A percentile compares a stretch with the other conserved stretches of the same genome.
Conservation (phyloP, 1,139 yeast species). For the Suhomyces bribrorum region DNA sequence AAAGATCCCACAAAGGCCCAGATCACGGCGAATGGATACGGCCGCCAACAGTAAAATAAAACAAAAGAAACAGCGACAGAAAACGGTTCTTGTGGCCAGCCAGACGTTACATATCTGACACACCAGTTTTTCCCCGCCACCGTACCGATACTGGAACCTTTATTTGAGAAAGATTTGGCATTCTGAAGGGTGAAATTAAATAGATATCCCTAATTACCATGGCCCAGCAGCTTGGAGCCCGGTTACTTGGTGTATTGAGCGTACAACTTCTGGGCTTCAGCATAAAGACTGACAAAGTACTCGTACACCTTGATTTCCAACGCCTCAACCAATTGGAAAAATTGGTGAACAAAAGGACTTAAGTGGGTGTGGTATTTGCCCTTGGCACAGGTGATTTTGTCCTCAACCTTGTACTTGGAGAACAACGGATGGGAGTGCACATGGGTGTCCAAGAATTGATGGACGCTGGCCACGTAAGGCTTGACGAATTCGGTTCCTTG, state of each 20-base stretch:
- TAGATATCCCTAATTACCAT: background rate
- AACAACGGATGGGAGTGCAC: conserved; percentile 39
- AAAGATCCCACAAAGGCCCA: too few relatives aligned
- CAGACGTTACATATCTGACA: too few relatives aligned
- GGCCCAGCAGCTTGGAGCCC: background rate
- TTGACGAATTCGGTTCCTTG: conserved; percentile 29
- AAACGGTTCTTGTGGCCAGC: too few relatives aligned
- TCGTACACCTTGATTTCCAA: conserved; percentile 31
- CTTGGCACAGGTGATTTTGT: conserved; percentile 25
- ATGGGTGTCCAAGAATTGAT: conserved; percentile 36
- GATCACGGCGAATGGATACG: too few relatives aligned
- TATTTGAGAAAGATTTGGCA: too few relatives aligned
- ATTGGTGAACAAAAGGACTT: conserved; percentile 30
- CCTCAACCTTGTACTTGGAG: conserved; percentile 36
- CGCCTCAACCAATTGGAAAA: conserved; percentile 35
- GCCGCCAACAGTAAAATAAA: too few relatives aligned
- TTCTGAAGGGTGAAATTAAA: too few relatives aligned
- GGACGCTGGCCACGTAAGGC: conserved; percentile 35
- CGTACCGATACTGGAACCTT: too few relatives aligned
- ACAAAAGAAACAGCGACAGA: too few relatives aligned
- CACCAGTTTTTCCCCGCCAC: too few relatives aligned
- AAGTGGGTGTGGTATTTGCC: conserved; percentile 23
- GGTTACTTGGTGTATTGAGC: conserved; percentile 3
- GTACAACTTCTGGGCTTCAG: conserved; percentile 14
- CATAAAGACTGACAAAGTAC: conserved; percentile 19